These are phyloP conservation scores for Epichloe brachyelytri DNA, from an alignment of 2,329 filamentous ascomycete genomes.

Conservation along the genomic window DNA sequence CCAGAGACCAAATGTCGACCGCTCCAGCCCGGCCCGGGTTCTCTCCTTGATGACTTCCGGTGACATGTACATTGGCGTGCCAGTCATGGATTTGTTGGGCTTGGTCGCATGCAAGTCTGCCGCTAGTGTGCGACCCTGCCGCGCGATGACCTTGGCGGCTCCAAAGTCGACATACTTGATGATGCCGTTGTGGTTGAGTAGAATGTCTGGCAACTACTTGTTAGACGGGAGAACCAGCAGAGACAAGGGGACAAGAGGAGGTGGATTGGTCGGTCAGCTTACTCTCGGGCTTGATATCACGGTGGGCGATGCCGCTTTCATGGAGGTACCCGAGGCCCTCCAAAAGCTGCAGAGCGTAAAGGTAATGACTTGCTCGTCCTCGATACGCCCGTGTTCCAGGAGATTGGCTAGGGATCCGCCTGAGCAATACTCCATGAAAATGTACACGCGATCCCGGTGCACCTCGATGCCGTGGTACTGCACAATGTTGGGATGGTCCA, in stretches of 20 bases:
- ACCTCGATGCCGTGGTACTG: conserved; percentile 98
- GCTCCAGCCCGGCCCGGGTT: conserved; percentile 68
- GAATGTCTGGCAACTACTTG: conserved; percentile 50
- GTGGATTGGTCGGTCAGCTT: conserved; percentile 25
- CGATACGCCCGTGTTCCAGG: conserved; percentile 89
- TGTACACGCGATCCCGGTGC: conserved; percentile 97
- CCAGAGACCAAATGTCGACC: conserved; percentile 91
- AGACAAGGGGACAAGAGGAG: not conserved
- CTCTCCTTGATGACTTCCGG: conserved; percentile 91
- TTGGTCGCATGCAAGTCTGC: conserved; percentile 43
- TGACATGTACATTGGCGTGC: conserved; percentile 99
- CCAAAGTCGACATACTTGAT: conserved; percentile 99
- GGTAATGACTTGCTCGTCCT: conserved; percentile 95
- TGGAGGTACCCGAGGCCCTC: conserved; percentile 92
- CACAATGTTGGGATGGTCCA: conserved; percentile 96
- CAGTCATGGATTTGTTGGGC: conserved; percentile 85
- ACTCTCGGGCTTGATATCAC: conserved; percentile 97
- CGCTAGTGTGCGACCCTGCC: conserved; percentile 78
- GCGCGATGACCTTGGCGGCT: conserved; percentile 90
- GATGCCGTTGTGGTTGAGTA: conserved; percentile 92
- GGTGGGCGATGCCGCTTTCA: conserved; percentile 81
- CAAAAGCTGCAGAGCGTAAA: conserved; percentile 84
- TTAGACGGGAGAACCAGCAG: conserved; percentile 6
- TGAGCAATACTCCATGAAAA: conserved; percentile 99
- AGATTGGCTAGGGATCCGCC: conserved; percentile 83